phyloP scores from a whole-genome alignment of 345 rosid genomes.

The Heritiera littoralis region DNA sequence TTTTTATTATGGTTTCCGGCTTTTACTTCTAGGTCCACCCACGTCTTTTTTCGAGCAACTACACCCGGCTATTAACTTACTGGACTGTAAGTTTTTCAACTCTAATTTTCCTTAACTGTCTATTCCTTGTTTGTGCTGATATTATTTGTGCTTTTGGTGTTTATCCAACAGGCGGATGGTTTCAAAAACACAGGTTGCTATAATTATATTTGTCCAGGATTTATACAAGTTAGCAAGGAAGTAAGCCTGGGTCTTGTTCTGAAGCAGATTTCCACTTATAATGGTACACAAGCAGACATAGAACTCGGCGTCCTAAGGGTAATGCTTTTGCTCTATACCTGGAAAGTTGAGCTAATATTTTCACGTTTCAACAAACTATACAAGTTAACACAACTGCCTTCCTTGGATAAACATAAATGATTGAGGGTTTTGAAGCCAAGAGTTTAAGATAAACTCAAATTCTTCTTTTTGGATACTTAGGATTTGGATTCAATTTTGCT shows the following conservation, averaged over 20 bases:
- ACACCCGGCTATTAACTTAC: background rate
- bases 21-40: background rate
- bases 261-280: background rate
- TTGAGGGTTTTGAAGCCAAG: too few species aligned
- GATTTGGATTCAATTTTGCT: too few species aligned
- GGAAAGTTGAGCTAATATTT: too few species aligned
- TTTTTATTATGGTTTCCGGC: background rate
- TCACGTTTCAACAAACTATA: too few species aligned
- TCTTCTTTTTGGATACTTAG: too few species aligned
- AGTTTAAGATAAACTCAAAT: too few species aligned
- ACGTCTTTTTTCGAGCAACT: background rate
- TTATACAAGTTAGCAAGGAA: background rate
- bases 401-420: too few species aligned
- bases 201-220: conserved; percentile 17
- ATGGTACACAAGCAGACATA: background rate
- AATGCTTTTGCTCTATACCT: background rate
- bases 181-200: background rate
- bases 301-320: background rate
- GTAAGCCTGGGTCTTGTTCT: background rate
- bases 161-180: conserved; percentile 6
- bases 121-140: background rate
- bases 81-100: conserved; percentile 7
- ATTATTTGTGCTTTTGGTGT: background rate
- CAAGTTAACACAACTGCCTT: too few species aligned
- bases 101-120: background rate